Percentiles rank a stretch among this genome's conserved stretches.
These are phyloP conservation scores for Eimeria tenella DNA, from an alignment of 169 alveolate genomes.

Conservation along the genomic window DNA sequence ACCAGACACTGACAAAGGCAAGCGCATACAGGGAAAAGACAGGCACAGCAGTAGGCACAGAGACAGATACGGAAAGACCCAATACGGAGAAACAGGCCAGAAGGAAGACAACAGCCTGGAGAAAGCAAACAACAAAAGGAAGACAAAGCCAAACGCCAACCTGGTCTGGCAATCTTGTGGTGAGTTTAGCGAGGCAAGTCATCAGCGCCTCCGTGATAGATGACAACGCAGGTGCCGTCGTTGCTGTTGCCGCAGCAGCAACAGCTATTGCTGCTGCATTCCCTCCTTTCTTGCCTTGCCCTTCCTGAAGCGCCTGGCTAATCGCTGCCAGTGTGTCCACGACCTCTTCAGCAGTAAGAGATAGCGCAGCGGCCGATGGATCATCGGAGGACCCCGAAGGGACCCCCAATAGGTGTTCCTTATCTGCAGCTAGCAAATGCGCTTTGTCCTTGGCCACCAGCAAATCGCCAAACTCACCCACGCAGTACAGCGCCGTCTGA, in stretches of 20 bases:
- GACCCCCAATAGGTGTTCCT: background rate
- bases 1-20: too few species aligned
- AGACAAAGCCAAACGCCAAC: background rate
- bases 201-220: conserved; percentile 58
- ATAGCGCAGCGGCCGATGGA: conserved; percentile 10
- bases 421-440: background rate
- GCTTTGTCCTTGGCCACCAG: conserved; percentile 38
- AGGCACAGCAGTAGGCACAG: background rate
- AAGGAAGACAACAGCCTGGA: background rate
- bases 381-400: background rate
- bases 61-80: background rate
- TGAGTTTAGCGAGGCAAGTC: conserved; percentile 54
- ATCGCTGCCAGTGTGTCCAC: conserved; percentile 14
- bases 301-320: conserved; percentile 5
- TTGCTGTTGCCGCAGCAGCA: conserved; percentile 10
- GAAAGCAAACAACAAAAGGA: background rate
- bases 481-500: conserved; percentile 65
- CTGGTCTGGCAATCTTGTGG: conserved; percentile 61
- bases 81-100: background rate
- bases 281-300: background rate
- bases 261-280: background rate
- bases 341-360: background rate
- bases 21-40: background rate
- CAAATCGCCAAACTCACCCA: conserved; percentile 77
- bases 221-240: background rate